These are phyloP conservation scores for Yarrowia phangngaensis DNA, from an alignment of 805 yeast genomes.

Conservation along the genomic window DNA sequence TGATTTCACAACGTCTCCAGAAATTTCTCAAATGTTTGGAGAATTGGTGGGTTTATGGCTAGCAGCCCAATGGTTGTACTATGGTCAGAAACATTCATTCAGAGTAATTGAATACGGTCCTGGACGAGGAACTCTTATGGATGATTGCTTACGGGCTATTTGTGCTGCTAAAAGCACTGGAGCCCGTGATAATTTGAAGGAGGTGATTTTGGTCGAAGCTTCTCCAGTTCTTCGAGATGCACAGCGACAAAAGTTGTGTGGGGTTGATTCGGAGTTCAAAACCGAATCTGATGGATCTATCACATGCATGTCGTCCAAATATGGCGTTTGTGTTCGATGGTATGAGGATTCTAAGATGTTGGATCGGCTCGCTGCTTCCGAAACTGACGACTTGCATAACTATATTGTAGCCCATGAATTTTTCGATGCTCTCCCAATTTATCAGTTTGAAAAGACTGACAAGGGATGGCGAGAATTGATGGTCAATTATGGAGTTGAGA, in stretches of 20 bases:
- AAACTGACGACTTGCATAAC: slow-evolving; percentile 44
- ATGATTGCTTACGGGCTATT: slow-evolving; percentile 50
- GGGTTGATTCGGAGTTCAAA: slow-evolving; percentile 27
- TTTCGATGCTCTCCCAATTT: slow-evolving; percentile 80
- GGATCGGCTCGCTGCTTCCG: slow-evolving; percentile 31
- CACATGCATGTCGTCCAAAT: slow-evolving; percentile 35
- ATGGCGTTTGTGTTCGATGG: slow-evolving; percentile 51
- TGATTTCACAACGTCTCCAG: slow-evolving; percentile 83
- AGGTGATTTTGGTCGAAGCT: slow-evolving; percentile 63
- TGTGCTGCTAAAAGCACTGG: slow-evolving; percentile 16
- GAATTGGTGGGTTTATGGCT: slow-evolving; percentile 77
- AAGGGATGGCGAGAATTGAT: slow-evolving; percentile 76
- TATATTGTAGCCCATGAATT: slow-evolving; percentile 80
- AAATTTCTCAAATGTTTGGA: slow-evolving; percentile 82
- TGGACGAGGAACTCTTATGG: slow-evolving; percentile 75
- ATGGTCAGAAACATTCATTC: slow-evolving; percentile 49
- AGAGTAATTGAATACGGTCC: slow-evolving; percentile 78
- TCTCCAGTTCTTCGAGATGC: slow-evolving; percentile 57
- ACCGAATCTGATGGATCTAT: slow-evolving; percentile 3
- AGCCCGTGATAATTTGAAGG: slow-evolving; percentile 27
- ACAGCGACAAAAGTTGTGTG: slow-evolving; percentile 53
- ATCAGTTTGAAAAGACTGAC: slow-evolving; percentile 54
- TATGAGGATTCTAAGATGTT: slow-evolving; percentile 36
- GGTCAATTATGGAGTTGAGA: slow-evolving; percentile 51
- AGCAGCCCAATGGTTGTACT: slow-evolving; percentile 51